Conservation (phyloP, 2,329 filamentous ascomycete genomes). For the Sarocladium kiliense region DNA sequence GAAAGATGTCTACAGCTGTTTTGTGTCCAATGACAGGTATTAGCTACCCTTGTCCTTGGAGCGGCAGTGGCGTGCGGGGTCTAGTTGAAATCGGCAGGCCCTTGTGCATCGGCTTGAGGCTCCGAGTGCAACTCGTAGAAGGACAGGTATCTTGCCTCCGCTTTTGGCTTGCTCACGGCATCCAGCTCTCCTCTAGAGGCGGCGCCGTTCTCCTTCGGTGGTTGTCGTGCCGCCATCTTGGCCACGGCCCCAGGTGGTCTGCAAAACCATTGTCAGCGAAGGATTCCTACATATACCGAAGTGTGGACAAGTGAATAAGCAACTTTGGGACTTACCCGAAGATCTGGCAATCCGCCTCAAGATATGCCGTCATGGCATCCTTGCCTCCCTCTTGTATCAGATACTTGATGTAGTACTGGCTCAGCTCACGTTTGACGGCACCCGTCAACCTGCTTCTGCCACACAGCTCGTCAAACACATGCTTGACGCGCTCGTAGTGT, state of each 20-base stretch:
- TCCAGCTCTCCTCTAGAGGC: constrained; percentile 40
- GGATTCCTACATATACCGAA: neutral
- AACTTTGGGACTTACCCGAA: constrained; percentile 85
- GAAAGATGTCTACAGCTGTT: neutral
- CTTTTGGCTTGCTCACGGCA: constrained; percentile 43
- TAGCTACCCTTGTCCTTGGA: no score
- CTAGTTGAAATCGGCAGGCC: constrained; percentile 49
- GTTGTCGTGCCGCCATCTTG: constrained; percentile 22
- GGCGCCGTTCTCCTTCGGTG: constrained; percentile 41
- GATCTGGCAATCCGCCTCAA: constrained; percentile 77
- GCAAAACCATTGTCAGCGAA: constrained; percentile 9
- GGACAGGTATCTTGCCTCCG: constrained; percentile 44
- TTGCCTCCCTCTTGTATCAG: constrained; percentile 78
- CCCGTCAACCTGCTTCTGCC: constrained; percentile 65
- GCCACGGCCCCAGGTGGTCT: constrained; percentile 34
- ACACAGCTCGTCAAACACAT: constrained; percentile 71
- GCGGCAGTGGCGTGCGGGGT: neutral
- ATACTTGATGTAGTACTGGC: constrained; percentile 74
- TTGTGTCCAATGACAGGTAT: no score
- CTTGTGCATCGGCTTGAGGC: constrained; percentile 40
- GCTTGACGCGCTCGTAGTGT: constrained; percentile 70
- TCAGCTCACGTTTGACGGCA: constrained; percentile 67
- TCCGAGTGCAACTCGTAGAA: constrained; percentile 50
- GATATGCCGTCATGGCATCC: constrained; percentile 79
- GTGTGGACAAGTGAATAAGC: no score